phyloP scores from a whole-genome alignment of 225 moss, liverwort and hornwort species.

The Pseudoscleropodium purum region DNA sequence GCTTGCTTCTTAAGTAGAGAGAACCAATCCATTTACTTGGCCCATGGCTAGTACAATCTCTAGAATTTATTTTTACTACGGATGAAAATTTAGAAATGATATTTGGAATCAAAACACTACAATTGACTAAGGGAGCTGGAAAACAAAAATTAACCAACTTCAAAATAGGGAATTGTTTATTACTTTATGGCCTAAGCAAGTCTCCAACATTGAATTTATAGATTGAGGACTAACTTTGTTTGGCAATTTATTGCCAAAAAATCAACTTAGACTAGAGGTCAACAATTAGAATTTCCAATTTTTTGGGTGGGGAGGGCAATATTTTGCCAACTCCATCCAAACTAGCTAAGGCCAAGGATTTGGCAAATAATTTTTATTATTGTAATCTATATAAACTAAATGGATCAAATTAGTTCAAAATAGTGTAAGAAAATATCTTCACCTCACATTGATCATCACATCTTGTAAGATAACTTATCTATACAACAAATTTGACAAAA shows the following conservation, averaged over 20 bases:
- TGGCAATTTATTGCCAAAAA: background rate
- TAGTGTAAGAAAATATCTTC: background rate
- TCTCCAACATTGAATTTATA: too few species aligned
- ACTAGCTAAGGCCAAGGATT: fast-evolving
- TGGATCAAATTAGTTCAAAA: background rate
- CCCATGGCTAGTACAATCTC: too few species aligned
- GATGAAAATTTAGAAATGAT: too few species aligned
- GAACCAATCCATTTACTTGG: background rate
- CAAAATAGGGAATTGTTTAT: too few species aligned
- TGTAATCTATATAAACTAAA: fast-evolving
- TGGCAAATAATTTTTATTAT: background rate
- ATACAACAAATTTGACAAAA: background rate
- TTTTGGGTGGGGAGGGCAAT: background rate
- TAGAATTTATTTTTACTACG: too few species aligned
- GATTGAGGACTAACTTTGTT: too few species aligned
- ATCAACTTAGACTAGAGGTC: background rate
- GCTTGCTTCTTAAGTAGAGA: too few species aligned
- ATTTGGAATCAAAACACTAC: too few species aligned
- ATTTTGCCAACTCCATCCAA: background rate
- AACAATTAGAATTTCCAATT: too few species aligned
- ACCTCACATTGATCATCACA: background rate
- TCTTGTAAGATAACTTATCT: background rate
- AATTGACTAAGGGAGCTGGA: too few species aligned
- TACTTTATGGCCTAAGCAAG: too few species aligned
- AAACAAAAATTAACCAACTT: too few species aligned